These are phyloP conservation scores for Thermothielavioides terrestris DNA, from an alignment of 495 filamentous ascomycete genomes.

Conservation along the genomic window DNA sequence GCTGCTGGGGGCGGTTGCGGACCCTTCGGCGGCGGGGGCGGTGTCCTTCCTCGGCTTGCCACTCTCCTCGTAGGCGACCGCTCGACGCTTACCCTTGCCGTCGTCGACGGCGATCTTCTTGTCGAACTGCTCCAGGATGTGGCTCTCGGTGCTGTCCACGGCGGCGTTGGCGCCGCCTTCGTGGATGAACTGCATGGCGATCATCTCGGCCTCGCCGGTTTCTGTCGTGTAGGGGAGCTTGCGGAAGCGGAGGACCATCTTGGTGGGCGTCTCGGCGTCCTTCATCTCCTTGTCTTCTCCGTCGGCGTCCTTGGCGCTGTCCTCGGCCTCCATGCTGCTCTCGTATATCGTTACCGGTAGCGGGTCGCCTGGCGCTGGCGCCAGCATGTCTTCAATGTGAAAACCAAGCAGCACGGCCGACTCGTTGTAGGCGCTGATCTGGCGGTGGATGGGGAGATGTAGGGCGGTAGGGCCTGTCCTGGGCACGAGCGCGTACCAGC, in stretches of 20 bases:
- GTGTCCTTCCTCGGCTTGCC: slow-evolving; percentile 26
- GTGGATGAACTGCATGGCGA: slow-evolving; percentile 84
- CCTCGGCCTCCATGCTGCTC: slow-evolving; percentile 61
- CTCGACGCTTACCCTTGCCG: slow-evolving; percentile 41
- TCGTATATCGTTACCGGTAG: slow-evolving; percentile 89
- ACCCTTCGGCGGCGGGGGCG: slow-evolving; percentile 21
- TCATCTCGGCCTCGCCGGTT: slow-evolving; percentile 95
- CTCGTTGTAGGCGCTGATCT: slow-evolving; percentile 73
- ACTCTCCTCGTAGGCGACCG: slow-evolving; percentile 23
- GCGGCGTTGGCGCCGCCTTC: slow-evolving; percentile 71
- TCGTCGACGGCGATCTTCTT: slow-evolving; percentile 32
- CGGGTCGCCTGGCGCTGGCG: slow-evolving; percentile 57
- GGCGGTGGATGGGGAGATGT: slow-evolving; percentile 67
- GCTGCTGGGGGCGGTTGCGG: too few relatives aligned
- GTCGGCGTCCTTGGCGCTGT: slow-evolving; percentile 21
- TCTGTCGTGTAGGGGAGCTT: slow-evolving; percentile 82
- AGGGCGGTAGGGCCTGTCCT: slow-evolving; percentile 56
- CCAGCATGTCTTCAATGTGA: slow-evolving; percentile 52
- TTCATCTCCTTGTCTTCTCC: slow-evolving; percentile 65
- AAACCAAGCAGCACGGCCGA: slow-evolving; percentile 82
- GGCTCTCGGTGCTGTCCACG: slow-evolving; percentile 35
- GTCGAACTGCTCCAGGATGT: slow-evolving; percentile 24
- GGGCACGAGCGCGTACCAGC: slow-evolving; percentile 85
- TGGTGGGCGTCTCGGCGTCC: slow-evolving; percentile 50
- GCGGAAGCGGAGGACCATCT: slow-evolving; percentile 60